Percentiles rank a stretch among this genome's conserved stretches.
Evolutionary conservation across 495 filamentous ascomycete genomes (phyloP).

Genomic region (Immersiella caudata): DNA sequence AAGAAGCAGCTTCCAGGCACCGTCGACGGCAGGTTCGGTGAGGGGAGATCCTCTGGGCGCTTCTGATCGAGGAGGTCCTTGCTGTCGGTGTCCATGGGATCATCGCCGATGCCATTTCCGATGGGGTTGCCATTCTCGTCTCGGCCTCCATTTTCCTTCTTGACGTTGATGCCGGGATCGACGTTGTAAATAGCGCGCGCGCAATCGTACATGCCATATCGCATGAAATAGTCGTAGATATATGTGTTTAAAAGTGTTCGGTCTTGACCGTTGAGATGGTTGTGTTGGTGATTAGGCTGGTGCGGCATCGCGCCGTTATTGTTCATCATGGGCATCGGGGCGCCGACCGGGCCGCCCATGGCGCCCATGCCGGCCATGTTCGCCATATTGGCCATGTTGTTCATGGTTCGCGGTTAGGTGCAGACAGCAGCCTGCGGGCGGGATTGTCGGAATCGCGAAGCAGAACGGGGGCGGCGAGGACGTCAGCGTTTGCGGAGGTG

Average conservation of each 20-base stretch:
- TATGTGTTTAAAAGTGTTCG: conserved; percentile 77
- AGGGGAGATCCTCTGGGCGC: conserved; percentile 75
- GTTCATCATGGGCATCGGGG: conserved; percentile 71
- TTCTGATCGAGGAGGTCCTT: conserved; percentile 77
- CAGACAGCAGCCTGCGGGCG: conserved; percentile 38
- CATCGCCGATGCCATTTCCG: conserved; percentile 75
- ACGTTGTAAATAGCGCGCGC: conserved; percentile 73
- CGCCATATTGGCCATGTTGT: conserved; percentile 56
- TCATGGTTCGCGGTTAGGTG: conserved; percentile 56
- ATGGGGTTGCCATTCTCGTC: conserved; percentile 64
- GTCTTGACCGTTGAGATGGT: conserved; percentile 40
- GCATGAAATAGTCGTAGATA: conserved; percentile 96
- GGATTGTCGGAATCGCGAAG: conserved; percentile 25
- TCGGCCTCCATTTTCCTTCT: conserved; percentile 59
- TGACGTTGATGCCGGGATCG: conserved; percentile 58
- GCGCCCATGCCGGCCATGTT: conserved; percentile 67
- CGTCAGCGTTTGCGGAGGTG: conserved; percentile 7
- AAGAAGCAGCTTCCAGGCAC: conserved; percentile 78
- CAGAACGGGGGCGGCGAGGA: not conserved
- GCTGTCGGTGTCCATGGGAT: conserved; percentile 78
- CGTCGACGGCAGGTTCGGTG: conserved; percentile 65
- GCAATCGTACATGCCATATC: conserved; percentile 76
- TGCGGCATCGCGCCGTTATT: conserved; percentile 60
- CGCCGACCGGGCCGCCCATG: conserved; percentile 64
- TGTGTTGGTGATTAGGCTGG: conserved; percentile 35